Evolutionary conservation across 768 basidiomycete species (phyloP), one percentile per base, ranked within the genome.

Genomic region (Suillus placidus): DNA sequence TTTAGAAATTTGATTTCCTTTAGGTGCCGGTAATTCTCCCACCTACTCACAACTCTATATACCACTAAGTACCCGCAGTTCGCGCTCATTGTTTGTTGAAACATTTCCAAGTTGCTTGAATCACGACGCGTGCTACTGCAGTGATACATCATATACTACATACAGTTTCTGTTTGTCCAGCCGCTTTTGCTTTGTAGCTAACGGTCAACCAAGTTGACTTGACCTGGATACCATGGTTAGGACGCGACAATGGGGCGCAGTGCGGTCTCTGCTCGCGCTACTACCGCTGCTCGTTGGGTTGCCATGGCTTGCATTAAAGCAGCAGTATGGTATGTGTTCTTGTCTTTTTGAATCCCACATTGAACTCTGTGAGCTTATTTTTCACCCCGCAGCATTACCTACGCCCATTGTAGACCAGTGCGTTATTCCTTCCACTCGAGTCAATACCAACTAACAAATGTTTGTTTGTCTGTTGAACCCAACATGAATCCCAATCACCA

Each of bases 211-310:
- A 51, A 26, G 49, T 58, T 26, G 23, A 58, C 26, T 40, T 20
- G 26, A 18, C n/a, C 10, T 42, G 7, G 18, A 32, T 6, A 42
- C 3, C 18, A 60, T 60, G 58, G 40, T 60, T 32, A 42, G 26
- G 40, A 42, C 30, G 40, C 58, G 58, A 67, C 70, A 68, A 60
- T 89, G 88, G 89, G 88, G 89, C 23, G 85, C 86, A 37, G 71
- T 85, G 67, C 83, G 83, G 68, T 90, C 90, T 26, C 69, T 89
- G 64, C 70, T 90, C 42, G 80, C 75, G 0, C 76, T 91, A 16
- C 73, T 82, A 0, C 88, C 89, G 4, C 75, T 90, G 9, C 77
- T 91, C 34, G 69, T 91, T 55, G 77, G 76, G 12, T 79, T 82
- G 5, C 84, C 85, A 0, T 80, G 80, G 68, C 72, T 82, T 52